Conservation (phyloP, 257 asterid species). For the Jacaranda copaia region DNA sequence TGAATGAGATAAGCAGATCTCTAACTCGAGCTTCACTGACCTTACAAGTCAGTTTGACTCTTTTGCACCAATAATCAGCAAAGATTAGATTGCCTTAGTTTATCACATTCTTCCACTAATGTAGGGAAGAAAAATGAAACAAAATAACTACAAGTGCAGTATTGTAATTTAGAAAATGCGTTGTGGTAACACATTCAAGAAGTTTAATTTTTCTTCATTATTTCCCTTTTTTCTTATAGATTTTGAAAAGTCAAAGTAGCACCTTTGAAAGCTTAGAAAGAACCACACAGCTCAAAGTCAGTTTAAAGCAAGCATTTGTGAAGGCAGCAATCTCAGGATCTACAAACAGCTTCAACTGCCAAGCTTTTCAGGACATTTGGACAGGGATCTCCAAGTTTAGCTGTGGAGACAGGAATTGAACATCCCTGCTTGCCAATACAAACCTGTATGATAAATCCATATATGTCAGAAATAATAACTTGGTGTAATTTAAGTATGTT, state of each 20-base stretch:
- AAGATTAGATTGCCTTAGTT: too few species aligned
- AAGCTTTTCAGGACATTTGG: slow-evolving; percentile 57
- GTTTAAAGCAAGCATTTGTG: not conserved
- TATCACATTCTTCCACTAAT: too few species aligned
- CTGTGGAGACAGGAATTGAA: slow-evolving; percentile 51
- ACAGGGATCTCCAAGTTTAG: slow-evolving; percentile 64
- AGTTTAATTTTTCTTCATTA: too few species aligned
- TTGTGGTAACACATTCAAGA: too few species aligned
- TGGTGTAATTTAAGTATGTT: not conserved
- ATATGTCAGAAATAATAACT: not conserved
- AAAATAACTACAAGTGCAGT: too few species aligned
- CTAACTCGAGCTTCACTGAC: too few species aligned
- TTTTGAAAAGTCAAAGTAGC: not conserved
- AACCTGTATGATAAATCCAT: slow-evolving; percentile 43
- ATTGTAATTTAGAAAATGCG: too few species aligned
- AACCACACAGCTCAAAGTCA: not conserved
- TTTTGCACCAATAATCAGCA: too few species aligned
- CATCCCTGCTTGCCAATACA: slow-evolving; percentile 66
- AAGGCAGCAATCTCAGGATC: slow-evolving; percentile 33
- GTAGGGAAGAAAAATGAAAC: too few species aligned
- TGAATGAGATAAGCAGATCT: too few species aligned
- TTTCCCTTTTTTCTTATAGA: not conserved
- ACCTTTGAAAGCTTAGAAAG: too few species aligned
- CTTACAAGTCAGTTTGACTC: too few species aligned
- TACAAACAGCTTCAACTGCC: slow-evolving; percentile 74